Conservation (phyloP, 2,329 filamentous ascomycete genomes). For the Immersiporthe knoxdaviesiana region DNA sequence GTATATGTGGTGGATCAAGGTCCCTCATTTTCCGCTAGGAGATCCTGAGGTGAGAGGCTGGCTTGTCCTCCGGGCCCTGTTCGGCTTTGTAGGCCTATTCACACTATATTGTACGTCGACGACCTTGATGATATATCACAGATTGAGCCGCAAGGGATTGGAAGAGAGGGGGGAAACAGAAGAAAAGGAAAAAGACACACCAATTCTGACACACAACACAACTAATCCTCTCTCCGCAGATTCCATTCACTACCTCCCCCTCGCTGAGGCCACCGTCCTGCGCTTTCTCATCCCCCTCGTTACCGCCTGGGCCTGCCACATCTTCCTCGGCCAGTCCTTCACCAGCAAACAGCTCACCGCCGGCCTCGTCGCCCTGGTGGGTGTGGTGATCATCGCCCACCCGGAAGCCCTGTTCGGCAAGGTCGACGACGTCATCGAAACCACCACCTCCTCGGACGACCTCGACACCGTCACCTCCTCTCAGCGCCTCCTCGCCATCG, state of each 20-base stretch:
- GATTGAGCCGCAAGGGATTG: no score
- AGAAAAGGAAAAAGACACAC: no score
- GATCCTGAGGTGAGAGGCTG: constrained; percentile 23
- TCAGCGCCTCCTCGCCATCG: constrained; percentile 67
- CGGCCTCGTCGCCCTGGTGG: constrained; percentile 68
- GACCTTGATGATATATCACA: no score
- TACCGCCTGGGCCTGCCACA: constrained; percentile 67
- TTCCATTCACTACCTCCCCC: constrained; percentile 66
- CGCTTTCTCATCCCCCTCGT: constrained; percentile 77
- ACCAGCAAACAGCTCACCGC: constrained; percentile 71
- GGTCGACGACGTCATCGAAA: constrained; percentile 27
- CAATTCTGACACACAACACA: no score
- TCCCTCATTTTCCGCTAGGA: constrained; percentile 27
- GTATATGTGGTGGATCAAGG: constrained; percentile 27
- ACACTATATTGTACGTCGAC: constrained; percentile 25
- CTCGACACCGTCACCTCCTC: constrained; percentile 51
- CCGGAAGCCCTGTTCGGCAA: constrained; percentile 61
- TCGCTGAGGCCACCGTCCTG: constrained; percentile 79
- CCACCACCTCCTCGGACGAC: constrained; percentile 32
- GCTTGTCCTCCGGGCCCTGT: constrained; percentile 27
- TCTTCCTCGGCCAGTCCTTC: constrained; percentile 68
- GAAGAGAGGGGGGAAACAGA: no score
- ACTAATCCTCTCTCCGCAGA: constrained; percentile 40
- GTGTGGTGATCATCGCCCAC: constrained; percentile 76
- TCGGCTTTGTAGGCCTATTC: constrained; percentile 28